These are phyloP conservation scores for Oxyria digyna DNA, from an alignment of 148 eudicot genomes.

Conservation along the genomic window DNA sequence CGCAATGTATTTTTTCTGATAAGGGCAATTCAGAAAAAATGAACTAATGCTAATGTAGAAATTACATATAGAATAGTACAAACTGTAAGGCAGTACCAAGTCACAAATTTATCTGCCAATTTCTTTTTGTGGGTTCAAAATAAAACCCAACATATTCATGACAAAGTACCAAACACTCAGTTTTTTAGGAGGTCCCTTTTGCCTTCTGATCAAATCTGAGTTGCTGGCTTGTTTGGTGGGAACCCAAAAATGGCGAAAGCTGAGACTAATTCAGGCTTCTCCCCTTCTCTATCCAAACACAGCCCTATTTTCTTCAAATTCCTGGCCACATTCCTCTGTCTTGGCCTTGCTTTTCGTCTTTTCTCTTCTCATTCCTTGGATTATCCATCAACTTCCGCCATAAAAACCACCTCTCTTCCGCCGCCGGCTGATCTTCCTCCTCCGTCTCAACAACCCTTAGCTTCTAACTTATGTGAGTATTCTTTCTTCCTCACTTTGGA, in stretches of 20 bases:
- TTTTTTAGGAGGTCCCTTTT: not conserved
- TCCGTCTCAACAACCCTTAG: slow-evolving; percentile 20
- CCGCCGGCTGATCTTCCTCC: slow-evolving; percentile 7
- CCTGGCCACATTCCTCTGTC: slow-evolving; percentile 26
- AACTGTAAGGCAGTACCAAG: too few relatives aligned
- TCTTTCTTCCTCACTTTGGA: not conserved
- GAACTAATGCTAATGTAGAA: too few relatives aligned
- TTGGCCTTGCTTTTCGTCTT: slow-evolving; percentile 44
- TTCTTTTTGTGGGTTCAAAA: not conserved
- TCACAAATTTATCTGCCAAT: too few relatives aligned
- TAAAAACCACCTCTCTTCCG: slow-evolving; percentile 11
- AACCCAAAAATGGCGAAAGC: slow-evolving; percentile 7
- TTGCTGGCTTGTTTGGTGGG: not conserved
- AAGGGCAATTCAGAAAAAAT: too few relatives aligned
- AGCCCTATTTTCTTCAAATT: slow-evolving; percentile 34
- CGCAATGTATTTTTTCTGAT: too few relatives aligned
- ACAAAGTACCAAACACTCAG: not conserved
- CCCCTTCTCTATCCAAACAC: slow-evolving; percentile 23
- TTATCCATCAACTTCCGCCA: slow-evolving; percentile 18
- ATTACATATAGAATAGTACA: too few relatives aligned
- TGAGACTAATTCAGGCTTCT: slow-evolving; percentile 13
- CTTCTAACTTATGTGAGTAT: not conserved
- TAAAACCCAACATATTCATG: not conserved
- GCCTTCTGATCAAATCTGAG: not conserved
- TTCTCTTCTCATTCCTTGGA: slow-evolving; percentile 32